Evolutionary conservation across 2,329 filamentous ascomycete species (phyloP), one percentile per base, ranked within the genome.

Genomic region (Paracoccidioides brasiliensis): DNA sequence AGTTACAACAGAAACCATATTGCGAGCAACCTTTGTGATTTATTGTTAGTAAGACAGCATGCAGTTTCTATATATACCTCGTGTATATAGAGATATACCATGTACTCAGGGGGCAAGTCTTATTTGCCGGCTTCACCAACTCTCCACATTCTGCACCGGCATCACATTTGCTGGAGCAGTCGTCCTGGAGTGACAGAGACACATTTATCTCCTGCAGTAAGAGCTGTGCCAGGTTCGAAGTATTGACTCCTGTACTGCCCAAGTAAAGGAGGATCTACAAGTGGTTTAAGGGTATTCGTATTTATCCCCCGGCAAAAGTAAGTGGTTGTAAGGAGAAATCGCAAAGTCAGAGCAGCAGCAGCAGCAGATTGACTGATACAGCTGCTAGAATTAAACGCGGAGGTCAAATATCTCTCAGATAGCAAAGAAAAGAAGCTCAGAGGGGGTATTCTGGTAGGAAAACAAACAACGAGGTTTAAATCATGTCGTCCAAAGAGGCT

Each of bases 141-240:
- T 67, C 56, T 15, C 70, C 70, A 41, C 70, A 73, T 43, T 67
- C 63, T 3, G 68, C 68, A n/a, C 60, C 65, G n/a, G 69, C 68
- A 59, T 72, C 60, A 54, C 70, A n/a, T n/a, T n/a, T n/a, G n/a
- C 35, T 40, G 15, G 49, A 52, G 14, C 40, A 40, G 37, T 52
- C 49, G 32, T 52, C 49, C 12, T 15, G 37, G 28, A n/a, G 49
- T 5, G 40, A 5, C 3, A 52, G n/a, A 42, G 37, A 40, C 6
- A 14, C 22, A 15, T 52, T 28, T 40, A 52, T 3, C 9, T n/a
- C 45, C 22, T 4, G 42, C 42, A 28, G 42, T 22, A n/a, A 22
- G 15, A 22, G n/a, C 15, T 44, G 15, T 22, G 7, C 42, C 7
- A 44, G 7, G 42, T 44, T 44, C 9, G 42, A 44, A 7, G 42